Evolutionary conservation across 1,284 basidiomycete species (phyloP).

Genomic region (Bondarzewia mesenterica): DNA sequence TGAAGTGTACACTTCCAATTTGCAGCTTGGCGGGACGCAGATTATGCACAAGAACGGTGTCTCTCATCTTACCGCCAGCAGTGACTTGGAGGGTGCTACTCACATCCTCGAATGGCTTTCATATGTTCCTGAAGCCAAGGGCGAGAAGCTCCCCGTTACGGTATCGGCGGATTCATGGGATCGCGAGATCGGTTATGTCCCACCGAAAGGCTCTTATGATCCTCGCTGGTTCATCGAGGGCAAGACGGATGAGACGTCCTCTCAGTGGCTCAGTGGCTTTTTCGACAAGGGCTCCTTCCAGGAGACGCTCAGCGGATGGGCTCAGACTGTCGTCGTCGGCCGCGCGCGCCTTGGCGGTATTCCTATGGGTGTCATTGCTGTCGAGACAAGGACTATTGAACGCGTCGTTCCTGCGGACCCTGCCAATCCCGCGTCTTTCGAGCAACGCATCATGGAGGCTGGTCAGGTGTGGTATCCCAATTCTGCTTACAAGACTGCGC

Average conservation of each 20-base stretch:
- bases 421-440: conserved; percentile 96
- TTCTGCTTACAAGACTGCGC: conserved; percentile 99
- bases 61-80: conserved; percentile 90
- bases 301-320: conserved; percentile 94
- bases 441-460: conserved; percentile 97
- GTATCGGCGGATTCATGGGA: conserved; percentile 80
- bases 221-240: conserved; percentile 98
- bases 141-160: conserved; percentile 71
- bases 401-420: conserved; percentile 96
- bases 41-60: conserved; percentile 99
- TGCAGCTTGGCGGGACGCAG: conserved; percentile 97
- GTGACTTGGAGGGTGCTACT: conserved; percentile 90
- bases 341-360: conserved; percentile 96
- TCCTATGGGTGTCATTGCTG: conserved; percentile 96
- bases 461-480: conserved; percentile 99
- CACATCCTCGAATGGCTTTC: conserved; percentile 95
- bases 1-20: conserved; percentile 97
- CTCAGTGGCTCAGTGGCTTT: conserved; percentile 81
- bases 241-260: conserved; percentile 76
- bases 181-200: conserved; percentile 84
- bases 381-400: conserved; percentile 97
- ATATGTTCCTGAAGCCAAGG: conserved; percentile 82
- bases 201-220: conserved; percentile 94
- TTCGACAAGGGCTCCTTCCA: conserved; percentile 97
- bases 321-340: conserved; percentile 96